Evolutionary conservation across 345 rosid genomes (phyloP).

Genomic region (Rhodamnia rubescens): DNA sequence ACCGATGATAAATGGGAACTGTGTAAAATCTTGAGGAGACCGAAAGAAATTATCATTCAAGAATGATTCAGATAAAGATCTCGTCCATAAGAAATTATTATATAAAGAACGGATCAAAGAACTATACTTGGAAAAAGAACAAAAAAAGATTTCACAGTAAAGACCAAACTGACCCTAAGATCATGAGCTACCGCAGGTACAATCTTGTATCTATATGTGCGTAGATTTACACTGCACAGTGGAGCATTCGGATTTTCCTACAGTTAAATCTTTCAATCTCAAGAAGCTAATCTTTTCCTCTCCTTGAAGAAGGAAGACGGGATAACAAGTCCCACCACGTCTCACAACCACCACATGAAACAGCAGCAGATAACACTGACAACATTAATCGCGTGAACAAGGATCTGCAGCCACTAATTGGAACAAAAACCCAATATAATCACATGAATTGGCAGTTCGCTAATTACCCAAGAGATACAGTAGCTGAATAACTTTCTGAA

Average conservation of each 20-base stretch:
- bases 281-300: background rate
- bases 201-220: background rate
- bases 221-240: background rate
- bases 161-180: background rate
- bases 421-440: background rate
- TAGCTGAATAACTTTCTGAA: background rate
- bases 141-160: background rate
- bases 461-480: background rate
- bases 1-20: background rate
- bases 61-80: background rate
- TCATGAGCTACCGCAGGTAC: background rate
- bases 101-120: background rate
- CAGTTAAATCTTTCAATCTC: background rate
- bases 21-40: background rate
- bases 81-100: background rate
- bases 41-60: background rate
- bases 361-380: background rate
- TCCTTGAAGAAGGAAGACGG: background rate
- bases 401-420: background rate
- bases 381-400: background rate
- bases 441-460: background rate
- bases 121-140: background rate
- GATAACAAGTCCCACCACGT: background rate
- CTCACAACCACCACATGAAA: background rate
- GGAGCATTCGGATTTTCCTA: background rate